These are phyloP conservation scores for Bocquillonia castaneifolia DNA, from an alignment of 441 rosid genomes.

Conservation along the genomic window DNA sequence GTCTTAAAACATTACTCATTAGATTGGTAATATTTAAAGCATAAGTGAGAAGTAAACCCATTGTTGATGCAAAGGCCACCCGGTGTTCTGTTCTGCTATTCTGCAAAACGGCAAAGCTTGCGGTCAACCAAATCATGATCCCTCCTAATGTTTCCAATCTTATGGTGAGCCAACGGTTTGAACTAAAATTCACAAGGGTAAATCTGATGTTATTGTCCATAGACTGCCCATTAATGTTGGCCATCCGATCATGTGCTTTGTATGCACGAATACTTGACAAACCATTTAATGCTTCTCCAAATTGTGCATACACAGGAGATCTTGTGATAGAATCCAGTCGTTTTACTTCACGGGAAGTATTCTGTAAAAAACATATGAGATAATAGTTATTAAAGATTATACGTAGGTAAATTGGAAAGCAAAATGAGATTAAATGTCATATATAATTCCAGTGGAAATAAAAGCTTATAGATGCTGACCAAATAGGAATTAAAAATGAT, in stretches of 20 bases:
- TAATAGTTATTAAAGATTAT: constrained; percentile 3
- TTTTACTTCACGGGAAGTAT: constrained; percentile 87
- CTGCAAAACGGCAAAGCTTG: constrained; percentile 81
- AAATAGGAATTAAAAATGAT: too few species aligned
- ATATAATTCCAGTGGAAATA: neutral
- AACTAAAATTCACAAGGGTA: constrained; percentile 70
- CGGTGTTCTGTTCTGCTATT: constrained; percentile 58
- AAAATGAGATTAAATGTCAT: neutral
- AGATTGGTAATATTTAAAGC: constrained; percentile 72
- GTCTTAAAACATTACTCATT: constrained; percentile 74
- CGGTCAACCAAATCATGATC: constrained; percentile 87
- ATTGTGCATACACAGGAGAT: constrained; percentile 94
- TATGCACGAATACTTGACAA: constrained; percentile 87
- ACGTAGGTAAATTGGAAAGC: neutral
- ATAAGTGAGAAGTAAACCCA: constrained; percentile 96
- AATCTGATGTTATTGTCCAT: constrained; percentile 94
- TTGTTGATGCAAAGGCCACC: constrained; percentile 70
- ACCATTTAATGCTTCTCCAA: constrained; percentile 94
- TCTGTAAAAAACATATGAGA: constrained; percentile 38
- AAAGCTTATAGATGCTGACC: neutral
- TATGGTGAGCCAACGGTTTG: constrained; percentile 84
- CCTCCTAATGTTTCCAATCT: constrained; percentile 89
- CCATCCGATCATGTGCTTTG: constrained; percentile 84
- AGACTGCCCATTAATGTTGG: constrained; percentile 65
- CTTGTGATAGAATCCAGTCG: constrained; percentile 90